Evolutionary conservation across 768 basidiomycete species (phyloP).

Genomic region (Tylopilus cervinicoccineus): DNA sequence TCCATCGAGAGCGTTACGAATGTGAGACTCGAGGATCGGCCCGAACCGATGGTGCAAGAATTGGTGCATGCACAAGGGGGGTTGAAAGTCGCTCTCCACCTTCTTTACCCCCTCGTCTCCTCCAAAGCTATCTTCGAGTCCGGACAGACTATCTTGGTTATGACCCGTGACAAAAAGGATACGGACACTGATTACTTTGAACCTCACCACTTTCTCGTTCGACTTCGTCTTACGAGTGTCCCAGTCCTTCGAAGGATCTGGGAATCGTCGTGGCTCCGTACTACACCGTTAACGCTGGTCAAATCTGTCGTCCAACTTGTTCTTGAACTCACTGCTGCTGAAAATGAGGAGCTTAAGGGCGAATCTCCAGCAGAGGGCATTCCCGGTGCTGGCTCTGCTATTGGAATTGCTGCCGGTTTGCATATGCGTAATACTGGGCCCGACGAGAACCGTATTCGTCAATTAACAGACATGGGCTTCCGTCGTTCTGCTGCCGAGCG

Average conservation of each 20-base stretch:
- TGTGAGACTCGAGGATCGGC: conserved; percentile 52
- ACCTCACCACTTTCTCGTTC: conserved; percentile 82
- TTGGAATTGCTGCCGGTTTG: conserved; percentile 30
- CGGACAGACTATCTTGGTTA: conserved; percentile 68
- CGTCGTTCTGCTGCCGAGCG: conserved; percentile 81
- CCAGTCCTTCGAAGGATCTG: conserved; percentile 70
- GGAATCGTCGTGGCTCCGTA: conserved; percentile 79
- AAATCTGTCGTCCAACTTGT: conserved; percentile 73
- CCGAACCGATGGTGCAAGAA: conserved; percentile 55
- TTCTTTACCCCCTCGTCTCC: conserved; percentile 72
- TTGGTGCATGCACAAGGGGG: conserved; percentile 76
- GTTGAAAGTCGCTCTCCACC: conserved; percentile 74
- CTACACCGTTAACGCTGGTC: conserved; percentile 69
- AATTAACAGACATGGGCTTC: conserved; percentile 97
- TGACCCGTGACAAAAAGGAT: conserved; percentile 75
- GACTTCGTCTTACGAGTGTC: conserved; percentile 64
- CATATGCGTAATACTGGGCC: conserved; percentile 43
- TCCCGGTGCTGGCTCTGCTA: conserved; percentile 28
- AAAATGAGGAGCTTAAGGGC: conserved; percentile 67
- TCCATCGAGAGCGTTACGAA: conserved; percentile 54
- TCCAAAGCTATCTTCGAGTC: conserved; percentile 83
- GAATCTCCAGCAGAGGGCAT: conserved; percentile 38
- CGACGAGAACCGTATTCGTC: conserved; percentile 75
- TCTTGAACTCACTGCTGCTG: conserved; percentile 76
- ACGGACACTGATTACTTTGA: conserved; percentile 80